Conservation (phyloP, 2,329 filamentous ascomycete species). For the Pseudogymnoascus destructans region DNA sequence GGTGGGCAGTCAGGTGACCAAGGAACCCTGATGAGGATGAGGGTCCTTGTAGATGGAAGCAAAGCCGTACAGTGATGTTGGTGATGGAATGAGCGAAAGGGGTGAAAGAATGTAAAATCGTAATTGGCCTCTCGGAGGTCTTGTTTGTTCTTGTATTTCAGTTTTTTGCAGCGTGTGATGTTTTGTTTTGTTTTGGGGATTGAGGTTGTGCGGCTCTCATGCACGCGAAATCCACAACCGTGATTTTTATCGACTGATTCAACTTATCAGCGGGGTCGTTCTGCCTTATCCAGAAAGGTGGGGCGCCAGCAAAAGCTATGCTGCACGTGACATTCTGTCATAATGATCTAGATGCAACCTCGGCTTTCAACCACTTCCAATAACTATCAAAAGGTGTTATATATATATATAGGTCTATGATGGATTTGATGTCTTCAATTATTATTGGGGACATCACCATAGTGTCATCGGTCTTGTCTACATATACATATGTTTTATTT, state of each 20-base stretch:
- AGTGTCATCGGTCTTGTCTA: background rate
- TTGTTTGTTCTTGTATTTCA: background rate
- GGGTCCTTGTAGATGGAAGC: slow-evolving; percentile 5
- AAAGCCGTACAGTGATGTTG: background rate
- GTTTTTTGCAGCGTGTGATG: slow-evolving; percentile 3
- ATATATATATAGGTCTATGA: background rate
- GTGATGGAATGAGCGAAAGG: background rate
- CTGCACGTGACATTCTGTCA: slow-evolving; percentile 1
- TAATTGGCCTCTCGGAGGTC: slow-evolving; percentile 1
- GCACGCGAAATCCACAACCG: slow-evolving; percentile 5
- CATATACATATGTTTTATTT: background rate
- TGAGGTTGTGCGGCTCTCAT: slow-evolving; percentile 7
- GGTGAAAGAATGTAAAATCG: background rate
- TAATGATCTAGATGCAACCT: background rate
- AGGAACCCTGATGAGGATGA: slow-evolving; percentile 6
- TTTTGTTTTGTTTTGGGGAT: slow-evolving; percentile 8
- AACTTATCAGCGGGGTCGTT: slow-evolving; percentile 7
- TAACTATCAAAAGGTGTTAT: too few relatives aligned
- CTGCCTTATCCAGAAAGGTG: slow-evolving; percentile 6
- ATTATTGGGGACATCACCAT: background rate
- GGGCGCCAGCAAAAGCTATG: background rate
- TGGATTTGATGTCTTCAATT: background rate
- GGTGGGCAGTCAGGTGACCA: slow-evolving; percentile 5
- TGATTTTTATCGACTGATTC: slow-evolving; percentile 1
- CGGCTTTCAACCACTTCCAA: background rate